These are phyloP conservation scores for Aspergillus floridensis DNA, from an alignment of 2,329 filamentous ascomycete species.

Conservation along the genomic window DNA sequence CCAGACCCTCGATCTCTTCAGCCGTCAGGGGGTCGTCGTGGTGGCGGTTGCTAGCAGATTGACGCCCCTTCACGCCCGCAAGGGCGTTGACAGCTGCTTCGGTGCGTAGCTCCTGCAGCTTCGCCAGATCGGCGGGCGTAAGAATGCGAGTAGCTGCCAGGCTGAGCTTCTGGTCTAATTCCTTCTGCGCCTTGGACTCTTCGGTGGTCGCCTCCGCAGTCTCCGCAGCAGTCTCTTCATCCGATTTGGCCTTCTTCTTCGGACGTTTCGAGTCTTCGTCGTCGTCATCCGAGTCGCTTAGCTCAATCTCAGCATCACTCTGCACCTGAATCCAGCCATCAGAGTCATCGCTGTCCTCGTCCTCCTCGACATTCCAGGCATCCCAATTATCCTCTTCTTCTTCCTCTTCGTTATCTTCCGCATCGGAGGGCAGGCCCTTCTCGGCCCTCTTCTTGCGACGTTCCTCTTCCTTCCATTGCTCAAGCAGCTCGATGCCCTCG, in stretches of 20 bases:
- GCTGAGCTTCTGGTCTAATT: conserved; percentile 43
- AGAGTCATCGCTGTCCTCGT: conserved; percentile 64
- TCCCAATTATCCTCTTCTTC: conserved; percentile 55
- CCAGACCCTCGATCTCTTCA: conserved; percentile 84
- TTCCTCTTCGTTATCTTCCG: conserved; percentile 59
- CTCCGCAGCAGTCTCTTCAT: not conserved
- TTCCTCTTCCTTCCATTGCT: conserved; percentile 92
- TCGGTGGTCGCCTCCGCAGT: conserved; percentile 35
- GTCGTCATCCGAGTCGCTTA: conserved; percentile 74
- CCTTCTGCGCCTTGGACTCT: conserved; percentile 38
- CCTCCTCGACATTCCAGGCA: conserved; percentile 62
- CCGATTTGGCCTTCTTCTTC: conserved; percentile 62
- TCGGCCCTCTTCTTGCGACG: conserved; percentile 69
- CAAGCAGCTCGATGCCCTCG: conserved; percentile 86
- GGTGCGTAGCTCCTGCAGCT: conserved; percentile 82
- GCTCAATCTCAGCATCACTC: conserved; percentile 72
- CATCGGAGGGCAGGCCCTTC: conserved; percentile 63
- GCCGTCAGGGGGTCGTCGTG: conserved; percentile 86
- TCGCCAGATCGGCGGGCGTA: conserved; percentile 92
- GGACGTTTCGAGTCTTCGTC: conserved; percentile 57
- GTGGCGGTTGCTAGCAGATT: conserved; percentile 58
- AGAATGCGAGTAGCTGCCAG: conserved; percentile 92
- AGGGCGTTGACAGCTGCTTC: conserved; percentile 67
- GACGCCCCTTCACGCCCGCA: conserved; percentile 39
- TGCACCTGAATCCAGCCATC: conserved; percentile 92